Evolutionary conservation across 2,329 filamentous ascomycete genomes (phyloP).

Genomic region (Claviceps sp.): DNA sequence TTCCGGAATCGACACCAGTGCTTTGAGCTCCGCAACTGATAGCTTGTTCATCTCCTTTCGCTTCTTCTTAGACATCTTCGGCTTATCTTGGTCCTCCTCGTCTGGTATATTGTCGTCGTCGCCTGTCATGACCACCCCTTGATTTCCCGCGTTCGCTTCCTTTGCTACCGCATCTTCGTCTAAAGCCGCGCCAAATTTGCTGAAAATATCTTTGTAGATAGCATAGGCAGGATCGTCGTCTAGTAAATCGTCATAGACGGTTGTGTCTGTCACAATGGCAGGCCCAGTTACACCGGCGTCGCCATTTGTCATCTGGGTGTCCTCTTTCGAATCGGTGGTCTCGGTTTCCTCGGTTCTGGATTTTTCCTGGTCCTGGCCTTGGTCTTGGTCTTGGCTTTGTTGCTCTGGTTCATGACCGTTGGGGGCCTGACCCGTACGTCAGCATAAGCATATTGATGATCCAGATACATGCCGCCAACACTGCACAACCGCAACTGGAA

Average conservation of each 20-base stretch:
- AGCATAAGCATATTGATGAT: background rate
- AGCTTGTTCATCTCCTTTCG: constrained; percentile 83
- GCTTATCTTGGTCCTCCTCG: constrained; percentile 56
- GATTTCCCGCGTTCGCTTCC: constrained; percentile 56
- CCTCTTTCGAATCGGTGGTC: constrained; percentile 15
- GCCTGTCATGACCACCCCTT: constrained; percentile 72
- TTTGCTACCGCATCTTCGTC: constrained; percentile 51
- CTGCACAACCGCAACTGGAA: background rate
- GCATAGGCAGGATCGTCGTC: constrained; percentile 67
- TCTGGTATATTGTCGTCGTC: constrained; percentile 79
- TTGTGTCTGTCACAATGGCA: constrained; percentile 29
- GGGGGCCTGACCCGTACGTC: constrained; percentile 1
- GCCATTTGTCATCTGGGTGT: background rate
- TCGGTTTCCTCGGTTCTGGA: constrained; percentile 10
- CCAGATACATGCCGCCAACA: background rate
- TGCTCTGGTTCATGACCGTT: background rate
- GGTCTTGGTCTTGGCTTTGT: constrained; percentile 1
- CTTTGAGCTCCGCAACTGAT: constrained; percentile 90
- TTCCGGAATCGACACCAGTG: constrained; percentile 79
- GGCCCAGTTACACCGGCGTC: constrained; percentile 12
- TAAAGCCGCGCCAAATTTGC: constrained; percentile 57
- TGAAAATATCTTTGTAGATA: constrained; percentile 72
- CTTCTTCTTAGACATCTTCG: constrained; percentile 87
- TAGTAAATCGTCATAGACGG: constrained; percentile 45
- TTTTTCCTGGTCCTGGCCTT: constrained; percentile 1